phyloP scores from a whole-genome alignment of 257 asterid genomes.

The Eustoma russellianum region DNA sequence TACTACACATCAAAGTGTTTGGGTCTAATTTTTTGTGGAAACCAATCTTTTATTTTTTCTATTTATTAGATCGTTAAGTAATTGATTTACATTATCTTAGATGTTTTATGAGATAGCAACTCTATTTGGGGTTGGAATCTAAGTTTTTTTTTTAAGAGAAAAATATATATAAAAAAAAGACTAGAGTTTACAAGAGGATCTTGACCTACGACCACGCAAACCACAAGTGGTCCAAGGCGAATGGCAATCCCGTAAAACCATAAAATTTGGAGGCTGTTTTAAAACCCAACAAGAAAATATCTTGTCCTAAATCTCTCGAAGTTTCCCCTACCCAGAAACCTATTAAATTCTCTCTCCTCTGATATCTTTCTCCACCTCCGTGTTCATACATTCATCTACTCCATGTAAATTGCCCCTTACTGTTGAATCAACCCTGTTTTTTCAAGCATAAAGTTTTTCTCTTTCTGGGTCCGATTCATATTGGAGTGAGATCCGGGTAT shows the following conservation, averaged over 20 bases:
- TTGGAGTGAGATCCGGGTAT: conserved; percentile 14
- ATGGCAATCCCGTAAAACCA: conserved; percentile 34
- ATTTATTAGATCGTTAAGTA: no score
- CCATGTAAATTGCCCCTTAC: not conserved
- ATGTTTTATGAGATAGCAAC: no score
- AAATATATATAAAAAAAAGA: no score
- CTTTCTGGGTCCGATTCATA: not conserved
- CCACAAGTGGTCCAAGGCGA: not conserved
- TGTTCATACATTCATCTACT: not conserved
- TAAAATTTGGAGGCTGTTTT: not conserved
- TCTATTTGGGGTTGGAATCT: no score
- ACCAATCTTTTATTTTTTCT: no score
- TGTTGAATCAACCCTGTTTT: not conserved
- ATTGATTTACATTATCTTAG: no score
- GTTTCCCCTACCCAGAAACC: conserved; percentile 18
- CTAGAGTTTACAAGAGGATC: no score
- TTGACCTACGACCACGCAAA: not conserved
- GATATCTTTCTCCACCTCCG: not conserved
- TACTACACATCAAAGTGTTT: no score
- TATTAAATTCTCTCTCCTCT: not conserved
- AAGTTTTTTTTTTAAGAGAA: no score
- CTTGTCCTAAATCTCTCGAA: conserved; percentile 46
- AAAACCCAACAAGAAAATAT: conserved; percentile 30
- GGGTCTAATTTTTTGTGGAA: no score
- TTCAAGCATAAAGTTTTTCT: conserved; percentile 3